These are phyloP conservation scores for Rhodosporidiobolus odoratus DNA, from an alignment of 768 basidiomycete genomes.

Conservation along the genomic window DNA sequence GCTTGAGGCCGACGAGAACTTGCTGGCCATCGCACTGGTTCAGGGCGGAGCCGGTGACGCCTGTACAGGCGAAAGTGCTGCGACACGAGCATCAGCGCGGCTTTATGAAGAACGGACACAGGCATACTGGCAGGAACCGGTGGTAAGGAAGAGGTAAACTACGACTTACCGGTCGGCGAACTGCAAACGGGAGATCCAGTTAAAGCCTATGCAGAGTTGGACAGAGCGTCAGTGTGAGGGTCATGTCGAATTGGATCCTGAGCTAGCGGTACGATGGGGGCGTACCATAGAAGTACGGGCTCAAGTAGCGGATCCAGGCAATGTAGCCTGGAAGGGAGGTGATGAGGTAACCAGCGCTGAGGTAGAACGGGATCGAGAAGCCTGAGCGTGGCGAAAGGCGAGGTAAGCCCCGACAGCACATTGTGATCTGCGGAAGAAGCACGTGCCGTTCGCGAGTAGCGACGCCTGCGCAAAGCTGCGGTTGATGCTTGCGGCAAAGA, in stretches of 20 bases:
- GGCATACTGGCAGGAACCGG: no score
- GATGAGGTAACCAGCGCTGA: conserved; percentile 39
- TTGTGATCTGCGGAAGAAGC: background rate
- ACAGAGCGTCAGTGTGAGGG: background rate
- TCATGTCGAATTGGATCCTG: background rate
- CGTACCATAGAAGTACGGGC: conserved; percentile 47
- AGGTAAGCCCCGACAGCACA: no score
- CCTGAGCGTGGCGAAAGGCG: background rate
- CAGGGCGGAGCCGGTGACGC: conserved; percentile 40
- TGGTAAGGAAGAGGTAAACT: no score
- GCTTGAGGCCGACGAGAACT: conserved; percentile 47
- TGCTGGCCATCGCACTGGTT: conserved; percentile 48
- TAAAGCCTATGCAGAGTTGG: conserved; percentile 39
- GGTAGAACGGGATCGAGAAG: conserved; percentile 36
- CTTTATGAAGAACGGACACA: no score
- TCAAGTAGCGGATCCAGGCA: background rate
- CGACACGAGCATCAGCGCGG: no score
- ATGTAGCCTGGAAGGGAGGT: background rate
- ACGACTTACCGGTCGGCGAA: conserved; percentile 49
- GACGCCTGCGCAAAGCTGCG: conserved; percentile 47
- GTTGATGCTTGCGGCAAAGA: conserved; percentile 44
- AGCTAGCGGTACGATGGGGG: background rate
- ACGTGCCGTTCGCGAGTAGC: conserved; percentile 43
- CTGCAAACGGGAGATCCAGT: conserved; percentile 48
- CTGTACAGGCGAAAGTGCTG: conserved; percentile 44